Evolutionary conservation across 495 filamentous ascomycete genomes (phyloP), one percentile per base, ranked within the genome.

Genomic region (Penicillium pulvis): DNA sequence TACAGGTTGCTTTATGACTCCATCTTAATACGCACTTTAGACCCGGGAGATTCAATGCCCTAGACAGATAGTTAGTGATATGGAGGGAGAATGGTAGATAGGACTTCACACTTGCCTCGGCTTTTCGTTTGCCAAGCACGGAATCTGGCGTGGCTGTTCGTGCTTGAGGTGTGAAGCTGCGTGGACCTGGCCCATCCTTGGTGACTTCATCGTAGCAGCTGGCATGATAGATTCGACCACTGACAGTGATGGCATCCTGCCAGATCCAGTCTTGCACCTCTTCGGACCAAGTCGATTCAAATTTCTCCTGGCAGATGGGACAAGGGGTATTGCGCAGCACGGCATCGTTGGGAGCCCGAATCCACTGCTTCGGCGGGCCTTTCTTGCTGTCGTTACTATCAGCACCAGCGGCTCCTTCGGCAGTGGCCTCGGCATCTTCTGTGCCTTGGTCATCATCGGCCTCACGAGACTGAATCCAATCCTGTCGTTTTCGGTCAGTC

Each of bases 251-350:
- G 1, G 94, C 89, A 72, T 98, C 93, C 77, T 89, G 90, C 91
- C 95, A 98, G 31, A 98, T 96, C 81, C 92, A 97, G 59, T 98
- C 92, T 70, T 97, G 91, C 19, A 86, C 89, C 58, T 94, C 90
- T 60, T 96, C 91, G 17, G 91, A 87, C 90, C 91, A 98, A 36
- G 78, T 80, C 58, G 85, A 92, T 71, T 94, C 88, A 56, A 98
- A 96, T 61, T 88, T 88, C 74, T 98, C 94, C 70, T 97, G 92
- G 70, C 94, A 98, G 62, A 98, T 94, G 33, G 91, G 90, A 64
- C 94, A 98, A 4, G 88, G 82, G 26, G 80, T 85, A 61, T 87
- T 89, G 17, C 86, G 83, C 33, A 89, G 74, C 4, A 81, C 78
- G 23, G 88, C 83, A 64, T 93, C 89, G 51, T 89, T 87, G 2